These are phyloP conservation scores for Gaeumannomyces tritici DNA, from an alignment of 2,329 filamentous ascomycete genomes.

Conservation along the genomic window DNA sequence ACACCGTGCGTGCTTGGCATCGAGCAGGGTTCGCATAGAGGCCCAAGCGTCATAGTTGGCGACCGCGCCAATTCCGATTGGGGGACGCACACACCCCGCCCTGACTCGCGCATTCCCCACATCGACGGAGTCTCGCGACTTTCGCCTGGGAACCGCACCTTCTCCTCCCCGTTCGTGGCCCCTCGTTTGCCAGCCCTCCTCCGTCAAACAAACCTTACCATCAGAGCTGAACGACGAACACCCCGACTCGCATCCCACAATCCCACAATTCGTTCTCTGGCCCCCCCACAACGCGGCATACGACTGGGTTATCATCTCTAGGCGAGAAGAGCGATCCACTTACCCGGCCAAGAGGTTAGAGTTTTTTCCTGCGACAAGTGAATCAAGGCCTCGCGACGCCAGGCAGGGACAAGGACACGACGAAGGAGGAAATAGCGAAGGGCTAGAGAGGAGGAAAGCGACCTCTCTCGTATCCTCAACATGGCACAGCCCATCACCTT, in stretches of 20 bases:
- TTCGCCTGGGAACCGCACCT: not conserved
- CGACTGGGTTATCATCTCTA: not conserved
- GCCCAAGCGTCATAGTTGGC: not conserved
- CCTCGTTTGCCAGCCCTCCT: not conserved
- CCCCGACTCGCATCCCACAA: too few relatives aligned
- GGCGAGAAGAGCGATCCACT: not conserved
- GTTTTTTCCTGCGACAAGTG: not conserved
- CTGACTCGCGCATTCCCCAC: not conserved
- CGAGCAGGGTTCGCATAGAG: not conserved
- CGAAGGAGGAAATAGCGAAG: not conserved
- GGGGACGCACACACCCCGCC: not conserved
- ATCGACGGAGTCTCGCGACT: not conserved
- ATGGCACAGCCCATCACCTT: constrained; percentile 15
- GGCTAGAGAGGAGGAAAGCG: not conserved
- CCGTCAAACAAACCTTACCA: not conserved
- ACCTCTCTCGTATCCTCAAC: not conserved
- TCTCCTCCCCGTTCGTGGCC: not conserved
- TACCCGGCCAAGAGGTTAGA: not conserved
- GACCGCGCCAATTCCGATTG: not conserved
- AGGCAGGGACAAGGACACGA: too few relatives aligned
- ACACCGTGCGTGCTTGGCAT: not conserved
- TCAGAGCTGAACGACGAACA: not conserved
- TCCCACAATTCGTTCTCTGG: too few relatives aligned
- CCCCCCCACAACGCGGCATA: too few relatives aligned
- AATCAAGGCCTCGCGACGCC: too few relatives aligned